Percentiles rank a stretch among this genome's conserved stretches.
These are phyloP conservation scores for Chalciporus piperatus DNA, from an alignment of 768 basidiomycete species.

Conservation along the genomic window DNA sequence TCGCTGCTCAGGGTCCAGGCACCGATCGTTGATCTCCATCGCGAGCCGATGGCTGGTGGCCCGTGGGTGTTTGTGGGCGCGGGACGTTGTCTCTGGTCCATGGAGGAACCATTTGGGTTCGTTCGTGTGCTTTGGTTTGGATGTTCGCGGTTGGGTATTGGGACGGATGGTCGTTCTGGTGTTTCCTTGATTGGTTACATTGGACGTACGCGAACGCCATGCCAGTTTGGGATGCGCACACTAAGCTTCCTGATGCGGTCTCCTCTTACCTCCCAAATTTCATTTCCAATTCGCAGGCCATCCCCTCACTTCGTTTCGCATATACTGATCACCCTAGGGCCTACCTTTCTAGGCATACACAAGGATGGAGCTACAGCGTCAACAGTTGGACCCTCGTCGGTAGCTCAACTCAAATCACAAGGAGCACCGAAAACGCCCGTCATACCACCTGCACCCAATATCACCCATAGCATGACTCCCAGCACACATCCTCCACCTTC, in stretches of 20 bases:
- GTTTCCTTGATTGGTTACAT: not conserved
- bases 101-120: not conserved
- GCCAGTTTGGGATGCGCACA: too few species aligned
- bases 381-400: slow-evolving; percentile 13
- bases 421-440: slow-evolving; percentile 20
- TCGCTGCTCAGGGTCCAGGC: not conserved
- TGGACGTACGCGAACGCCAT: not conserved
- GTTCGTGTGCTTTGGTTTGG: too few species aligned
- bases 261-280: not conserved
- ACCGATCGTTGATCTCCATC: not conserved
- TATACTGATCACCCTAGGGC: slow-evolving; percentile 12
- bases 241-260: not conserved
- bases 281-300: not conserved
- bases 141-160: not conserved
- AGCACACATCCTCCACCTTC: slow-evolving; percentile 31
- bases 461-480: slow-evolving; percentile 30
- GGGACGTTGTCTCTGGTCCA: not conserved
- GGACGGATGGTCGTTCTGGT: not conserved
- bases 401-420: slow-evolving; percentile 1
- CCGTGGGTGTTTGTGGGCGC: not conserved
- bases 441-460: slow-evolving; percentile 5
- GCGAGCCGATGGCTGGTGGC: not conserved
- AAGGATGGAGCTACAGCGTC: slow-evolving; percentile 13
- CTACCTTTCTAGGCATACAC: slow-evolving; percentile 17
- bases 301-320: not conserved